phyloP scores from a whole-genome alignment of 352 stramenopile species.

The Phytophthora foliorum region DNA sequence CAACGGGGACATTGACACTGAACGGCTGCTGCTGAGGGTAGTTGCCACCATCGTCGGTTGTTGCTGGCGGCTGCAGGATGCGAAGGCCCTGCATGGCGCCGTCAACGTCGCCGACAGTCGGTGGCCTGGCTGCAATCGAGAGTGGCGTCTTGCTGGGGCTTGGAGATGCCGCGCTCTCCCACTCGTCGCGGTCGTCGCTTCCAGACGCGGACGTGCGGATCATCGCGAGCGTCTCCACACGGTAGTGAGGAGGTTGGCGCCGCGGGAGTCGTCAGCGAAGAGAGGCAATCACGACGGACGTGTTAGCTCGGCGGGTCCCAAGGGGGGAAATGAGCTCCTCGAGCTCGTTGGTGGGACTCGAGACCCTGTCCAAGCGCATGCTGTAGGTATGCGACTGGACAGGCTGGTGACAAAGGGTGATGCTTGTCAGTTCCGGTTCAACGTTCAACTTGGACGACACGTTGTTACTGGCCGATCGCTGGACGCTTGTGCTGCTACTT shows the following conservation, averaged over 20 bases:
- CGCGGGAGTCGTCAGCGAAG: not conserved
- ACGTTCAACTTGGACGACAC: conserved; percentile 29
- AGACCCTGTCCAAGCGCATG: conserved; percentile 22
- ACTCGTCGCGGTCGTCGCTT: conserved; percentile 43
- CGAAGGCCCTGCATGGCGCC: conserved; percentile 46
- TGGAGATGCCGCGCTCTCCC: conserved; percentile 43
- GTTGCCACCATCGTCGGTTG: conserved; percentile 54
- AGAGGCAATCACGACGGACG: not conserved
- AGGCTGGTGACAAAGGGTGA: conserved; percentile 20
- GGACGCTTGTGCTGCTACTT: conserved; percentile 23
- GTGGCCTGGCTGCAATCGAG: conserved; percentile 20
- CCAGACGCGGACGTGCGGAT: conserved; percentile 29
- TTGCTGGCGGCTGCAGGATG: conserved; percentile 44
- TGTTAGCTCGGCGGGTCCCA: not conserved
- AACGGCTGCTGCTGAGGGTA: conserved; percentile 48
- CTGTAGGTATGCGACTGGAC: conserved; percentile 19
- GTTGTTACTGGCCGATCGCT: conserved; percentile 21
- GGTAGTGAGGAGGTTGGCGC: conserved; percentile 4
- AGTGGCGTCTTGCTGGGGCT: not conserved
- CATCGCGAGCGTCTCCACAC: conserved; percentile 31
- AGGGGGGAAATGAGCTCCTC: conserved; percentile 38
- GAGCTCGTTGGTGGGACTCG: conserved; percentile 25
- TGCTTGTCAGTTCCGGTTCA: conserved; percentile 19
- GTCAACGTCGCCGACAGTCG: conserved; percentile 23
- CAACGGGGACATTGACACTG: conserved; percentile 44